Base-by-base conservation (phyloP, 2,329 filamentous ascomycete species). In the Scortechinia acanthostroma region DNA sequence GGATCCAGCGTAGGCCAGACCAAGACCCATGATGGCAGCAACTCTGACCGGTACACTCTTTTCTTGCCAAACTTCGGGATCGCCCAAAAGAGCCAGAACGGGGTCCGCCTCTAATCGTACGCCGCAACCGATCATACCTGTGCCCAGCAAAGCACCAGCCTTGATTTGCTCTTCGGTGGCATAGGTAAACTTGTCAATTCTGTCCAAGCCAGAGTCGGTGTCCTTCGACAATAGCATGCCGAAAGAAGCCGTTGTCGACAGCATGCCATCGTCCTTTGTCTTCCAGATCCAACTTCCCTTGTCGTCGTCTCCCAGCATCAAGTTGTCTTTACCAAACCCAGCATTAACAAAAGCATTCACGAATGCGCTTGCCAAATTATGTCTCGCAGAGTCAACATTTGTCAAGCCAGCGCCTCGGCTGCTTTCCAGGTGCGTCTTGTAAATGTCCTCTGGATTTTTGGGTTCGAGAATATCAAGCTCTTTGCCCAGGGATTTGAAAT, bases 231-330 rank as follows among this genome's bases (percentile, higher is more conserved):
- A 73, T 16, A 98, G 74, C 56, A 93, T 91, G 58, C 93, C 93
- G 53, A 96, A 69, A 1, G 93, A 97, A 3, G 94, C 94, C 30
- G 94, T 87, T 0, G 91, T 96, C 1, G 93, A 97, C 66, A 95
- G 77, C 90, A 95, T 95, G 51, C 93, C 93, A 57, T 96, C 91
- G 35, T 94, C 90, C 68, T 98, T 98, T 17, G 94, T 97, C 73
- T 97, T 98, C 89, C 90, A 98, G 3, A 98, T 88, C 91, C 93
- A 98, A 51, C 86, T 88, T 55, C 86, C 83, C 70, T 95, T 94
- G 51, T 90, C 84, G 20, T 6, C 35, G 17, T 93, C 86, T 35
- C 89, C 84, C 47, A 97, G 73, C 91, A 98, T 96, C 80, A 98
- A 86, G 74, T 96, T 97, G 65, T 98, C 93, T 47, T 91, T 87